These are phyloP conservation scores for Alloascoidea hylecoeti DNA, from an alignment of 805 yeast genomes.

Conservation along the genomic window DNA sequence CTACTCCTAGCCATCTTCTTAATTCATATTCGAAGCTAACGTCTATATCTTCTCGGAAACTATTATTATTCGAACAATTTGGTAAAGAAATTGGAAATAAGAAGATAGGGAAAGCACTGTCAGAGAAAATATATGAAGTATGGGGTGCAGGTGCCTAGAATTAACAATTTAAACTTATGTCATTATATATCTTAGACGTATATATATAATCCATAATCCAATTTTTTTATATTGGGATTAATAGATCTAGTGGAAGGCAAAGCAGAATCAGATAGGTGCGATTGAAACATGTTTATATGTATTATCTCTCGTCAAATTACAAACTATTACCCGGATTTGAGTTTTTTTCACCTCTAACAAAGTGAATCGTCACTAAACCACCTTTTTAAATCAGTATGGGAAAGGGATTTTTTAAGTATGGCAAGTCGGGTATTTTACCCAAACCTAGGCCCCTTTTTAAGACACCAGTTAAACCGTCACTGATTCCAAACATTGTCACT, in stretches of 20 bases:
- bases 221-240: no score
- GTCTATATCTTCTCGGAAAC: constrained; percentile 18
- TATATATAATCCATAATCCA: no score
- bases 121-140: constrained; percentile 34
- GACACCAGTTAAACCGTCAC: constrained; percentile 29
- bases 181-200: no score
- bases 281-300: no score
- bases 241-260: no score
- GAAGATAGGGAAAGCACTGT: constrained; percentile 34
- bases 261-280: no score
- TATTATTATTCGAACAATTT: constrained; percentile 19
- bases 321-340: no score
- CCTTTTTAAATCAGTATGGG: constrained; percentile 23
- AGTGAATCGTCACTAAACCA: no score
- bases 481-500: constrained; percentile 22
- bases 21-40: constrained; percentile 23
- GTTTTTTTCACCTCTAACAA: no score
- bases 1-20: constrained; percentile 55
- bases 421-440: constrained; percentile 77
- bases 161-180: no score
- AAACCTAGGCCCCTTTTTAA: constrained; percentile 62
- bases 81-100: constrained; percentile 32
- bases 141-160: constrained; percentile 53
- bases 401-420: constrained; percentile 29
- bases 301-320: no score